A percentile compares a stretch with the other conserved stretches of the same genome.
These are phyloP conservation scores for Circinella umbellata DNA, from an alignment of 371 early-diverging fungal genomes.

Conservation along the genomic window DNA sequence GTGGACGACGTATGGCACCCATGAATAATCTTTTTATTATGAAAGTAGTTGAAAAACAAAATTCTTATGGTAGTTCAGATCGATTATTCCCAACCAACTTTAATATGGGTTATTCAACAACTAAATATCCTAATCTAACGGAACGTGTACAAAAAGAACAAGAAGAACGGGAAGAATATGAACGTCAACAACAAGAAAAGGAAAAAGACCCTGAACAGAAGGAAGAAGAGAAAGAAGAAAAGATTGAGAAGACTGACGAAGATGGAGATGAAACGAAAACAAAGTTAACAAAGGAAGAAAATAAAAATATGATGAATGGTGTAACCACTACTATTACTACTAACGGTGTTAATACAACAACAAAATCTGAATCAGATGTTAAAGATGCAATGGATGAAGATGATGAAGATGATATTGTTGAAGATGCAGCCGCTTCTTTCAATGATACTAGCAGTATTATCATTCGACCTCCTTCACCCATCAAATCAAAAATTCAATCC, in stretches of 20 bases:
- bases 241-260: not conserved
- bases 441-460: conserved; percentile 13
- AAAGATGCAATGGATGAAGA: conserved; percentile 3
- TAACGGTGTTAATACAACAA: not conserved
- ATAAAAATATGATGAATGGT: not conserved
- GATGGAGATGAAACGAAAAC: not conserved
- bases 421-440: conserved; percentile 16
- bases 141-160: conserved; percentile 18
- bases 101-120: not conserved
- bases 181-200: conserved; percentile 6
- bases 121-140: conserved; percentile 10
- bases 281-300: not conserved
- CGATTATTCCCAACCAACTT: conserved; percentile 5
- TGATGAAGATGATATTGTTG: conserved; percentile 26
- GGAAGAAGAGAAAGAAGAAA: conserved; percentile 8
- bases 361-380: not conserved
- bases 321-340: not conserved
- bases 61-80: not conserved
- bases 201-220: no score
- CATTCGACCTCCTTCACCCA: conserved; percentile 2
- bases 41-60: conserved; percentile 34
- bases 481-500: not conserved
- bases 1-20: conserved; percentile 39
- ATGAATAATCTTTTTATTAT: conserved; percentile 49
- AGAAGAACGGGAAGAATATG: conserved; percentile 10